Base-by-base conservation (phyloP, 768 basidiomycete species). In the Pleurotus djamor region DNA sequence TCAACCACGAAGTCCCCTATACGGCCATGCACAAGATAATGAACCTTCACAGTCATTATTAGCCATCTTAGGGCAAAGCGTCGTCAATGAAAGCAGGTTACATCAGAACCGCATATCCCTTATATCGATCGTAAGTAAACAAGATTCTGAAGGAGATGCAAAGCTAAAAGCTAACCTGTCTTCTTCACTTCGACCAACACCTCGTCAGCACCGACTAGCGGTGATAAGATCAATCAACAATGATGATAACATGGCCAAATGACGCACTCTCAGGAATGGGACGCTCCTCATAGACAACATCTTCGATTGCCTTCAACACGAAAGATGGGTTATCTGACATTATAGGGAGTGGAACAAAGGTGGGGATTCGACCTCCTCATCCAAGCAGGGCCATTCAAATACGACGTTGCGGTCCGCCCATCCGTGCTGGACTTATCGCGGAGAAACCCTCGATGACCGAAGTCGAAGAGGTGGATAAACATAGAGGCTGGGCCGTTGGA, bases 71-170 rank as follows among this genome's bases (percentile, higher is more conserved):
- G 51, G 62, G 62, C 63, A 58, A 14, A 48, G 35, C 49, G 50
- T 52, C 17, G 41, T 41, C 43, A 12, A 62, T 59, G 6, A 59
- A 64, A 59, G 52, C 17, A 51, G 58, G 70, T 64, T 74, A 90
- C 90, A 80, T 96, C 94, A 60, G 92, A 94, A 38, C 94, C 94
- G 69, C 93, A 96, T 63, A 96, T 95, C 54, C 94, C 94, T 28
- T 92, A 62, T 21, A 48, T 36, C 55, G 10, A 36, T 28, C 44
- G 34, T 59, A 17, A 60, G 64, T 37, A 61, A 41, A 28, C 21
- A 28, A 28, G 21, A 28, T 36, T 13, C 58, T 56, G 45, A 12
- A 52, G 28, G 55, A 60, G 48, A 59, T 32, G n/a, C 43, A 43
- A 45, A 28, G 32, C 45, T 57, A 51, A 49, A 10, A 21, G 65